Conservation (phyloP, 2,329 filamentous ascomycete genomes). For the Gnomoniopsis smithogilvyi region DNA sequence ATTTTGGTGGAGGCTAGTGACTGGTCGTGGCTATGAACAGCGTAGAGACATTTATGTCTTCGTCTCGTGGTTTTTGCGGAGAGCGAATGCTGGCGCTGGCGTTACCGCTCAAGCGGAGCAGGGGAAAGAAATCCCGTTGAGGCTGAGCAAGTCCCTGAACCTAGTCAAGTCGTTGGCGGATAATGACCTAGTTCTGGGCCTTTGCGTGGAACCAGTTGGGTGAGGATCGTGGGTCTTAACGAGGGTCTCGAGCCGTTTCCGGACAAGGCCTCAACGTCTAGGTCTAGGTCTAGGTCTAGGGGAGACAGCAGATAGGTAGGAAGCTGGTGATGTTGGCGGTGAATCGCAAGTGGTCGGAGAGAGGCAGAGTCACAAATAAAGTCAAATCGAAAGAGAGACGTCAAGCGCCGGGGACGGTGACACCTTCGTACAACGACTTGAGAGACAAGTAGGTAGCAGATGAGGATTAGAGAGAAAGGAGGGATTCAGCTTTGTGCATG, state of each 20-base stretch:
- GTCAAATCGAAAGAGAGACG: background rate
- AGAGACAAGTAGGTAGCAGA: background rate
- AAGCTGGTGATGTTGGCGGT: background rate
- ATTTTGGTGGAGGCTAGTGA: slow-evolving; percentile 2
- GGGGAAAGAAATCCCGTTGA: slow-evolving; percentile 10
- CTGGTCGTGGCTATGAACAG: slow-evolving; percentile 17
- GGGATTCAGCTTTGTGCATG: background rate
- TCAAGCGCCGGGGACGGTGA: background rate
- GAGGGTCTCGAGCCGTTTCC: background rate
- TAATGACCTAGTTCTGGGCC: slow-evolving; percentile 7
- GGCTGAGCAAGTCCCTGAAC: slow-evolving; percentile 14
- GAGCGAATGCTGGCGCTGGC: background rate
- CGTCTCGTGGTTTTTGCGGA: background rate
- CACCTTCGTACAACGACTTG: background rate
- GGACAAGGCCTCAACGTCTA: background rate
- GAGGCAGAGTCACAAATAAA: background rate
- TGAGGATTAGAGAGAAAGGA: background rate
- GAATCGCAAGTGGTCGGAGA: background rate
- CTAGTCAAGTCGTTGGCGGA: background rate
- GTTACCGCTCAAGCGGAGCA: background rate
- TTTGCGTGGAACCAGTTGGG: slow-evolving; percentile 5
- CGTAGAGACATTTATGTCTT: slow-evolving; percentile 15
- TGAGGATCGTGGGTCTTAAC: background rate
- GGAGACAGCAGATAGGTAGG: background rate
- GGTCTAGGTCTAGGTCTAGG: background rate